Evolutionary conservation across 805 yeast species (phyloP).

Genomic region (Nakazawaea populi): DNA sequence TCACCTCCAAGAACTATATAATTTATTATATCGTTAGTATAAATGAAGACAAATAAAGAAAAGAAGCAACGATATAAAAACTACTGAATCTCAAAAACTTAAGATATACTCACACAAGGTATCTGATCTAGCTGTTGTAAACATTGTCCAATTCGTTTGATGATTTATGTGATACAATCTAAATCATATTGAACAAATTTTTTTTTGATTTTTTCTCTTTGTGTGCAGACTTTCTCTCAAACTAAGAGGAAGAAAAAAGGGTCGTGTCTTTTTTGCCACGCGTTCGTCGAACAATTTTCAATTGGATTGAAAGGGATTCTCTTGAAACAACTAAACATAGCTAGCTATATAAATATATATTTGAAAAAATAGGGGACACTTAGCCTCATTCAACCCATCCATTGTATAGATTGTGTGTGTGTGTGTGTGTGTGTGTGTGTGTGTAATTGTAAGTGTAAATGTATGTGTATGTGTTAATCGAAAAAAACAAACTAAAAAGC

Average conservation of each 20-base stretch:
- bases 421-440: no score
- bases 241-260: no score
- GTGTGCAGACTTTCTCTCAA: neutral
- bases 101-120: constrained; percentile 53
- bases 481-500: no score
- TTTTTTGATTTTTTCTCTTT: neutral
- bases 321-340: neutral
- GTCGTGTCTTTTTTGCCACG: constrained; percentile 1
- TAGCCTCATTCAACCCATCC: neutral
- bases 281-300: neutral
- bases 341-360: neutral
- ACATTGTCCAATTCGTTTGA: constrained; percentile 30
- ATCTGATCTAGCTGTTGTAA: constrained; percentile 79
- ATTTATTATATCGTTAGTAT: neutral
- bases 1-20: constrained; percentile 80
- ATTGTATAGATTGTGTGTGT: no score
- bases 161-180: no score
- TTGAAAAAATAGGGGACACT: neutral
- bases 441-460: no score
- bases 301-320: neutral
- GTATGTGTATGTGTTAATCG: no score
- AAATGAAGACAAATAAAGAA: no score
- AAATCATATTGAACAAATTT: neutral
- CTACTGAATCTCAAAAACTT: neutral
- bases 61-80: no score